These are phyloP conservation scores for Entoloma clypeatum DNA, from an alignment of 1,284 basidiomycete species.

Conservation along the genomic window DNA sequence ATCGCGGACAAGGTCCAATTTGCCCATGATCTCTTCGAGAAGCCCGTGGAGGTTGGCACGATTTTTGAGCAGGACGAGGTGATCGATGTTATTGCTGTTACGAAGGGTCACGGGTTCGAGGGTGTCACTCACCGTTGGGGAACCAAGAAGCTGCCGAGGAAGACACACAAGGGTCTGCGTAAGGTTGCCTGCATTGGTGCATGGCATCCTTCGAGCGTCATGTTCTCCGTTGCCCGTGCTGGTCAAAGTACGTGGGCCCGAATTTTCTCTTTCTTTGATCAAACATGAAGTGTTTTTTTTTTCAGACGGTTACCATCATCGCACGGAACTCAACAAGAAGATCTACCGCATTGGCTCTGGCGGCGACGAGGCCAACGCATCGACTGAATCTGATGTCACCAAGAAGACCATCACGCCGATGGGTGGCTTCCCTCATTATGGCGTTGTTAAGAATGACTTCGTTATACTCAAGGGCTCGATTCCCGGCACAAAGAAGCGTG, in stretches of 20 bases:
- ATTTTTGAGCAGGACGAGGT: constrained; percentile 98
- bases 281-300: constrained; percentile 5
- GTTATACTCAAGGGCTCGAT: constrained; percentile 93
- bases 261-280: background rate
- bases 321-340: constrained; percentile 98
- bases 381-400: constrained; percentile 92
- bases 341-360: constrained; percentile 94
- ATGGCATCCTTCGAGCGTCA: constrained; percentile 99
- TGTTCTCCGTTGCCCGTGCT: constrained; percentile 99
- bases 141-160: constrained; percentile 96
- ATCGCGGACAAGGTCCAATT: constrained; percentile 98
- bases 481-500: constrained; percentile 97
- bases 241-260: constrained; percentile 80
- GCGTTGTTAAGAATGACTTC: constrained; percentile 98
- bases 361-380: constrained; percentile 78
- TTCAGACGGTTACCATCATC: constrained; percentile 96
- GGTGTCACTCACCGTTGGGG: constrained; percentile 99
- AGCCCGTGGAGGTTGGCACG: constrained; percentile 82
- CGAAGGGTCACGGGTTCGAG: constrained; percentile 99
- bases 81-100: constrained; percentile 97
- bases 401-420: constrained; percentile 96
- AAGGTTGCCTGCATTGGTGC: constrained; percentile 99
- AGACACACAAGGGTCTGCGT: constrained; percentile 99
- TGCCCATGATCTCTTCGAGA: constrained; percentile 95
- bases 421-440: constrained; percentile 99